Evolutionary conservation across 2,329 filamentous ascomycete genomes (phyloP), one percentile per base, ranked within the genome.

Genomic region (Arthrinium puccinioides): DNA sequence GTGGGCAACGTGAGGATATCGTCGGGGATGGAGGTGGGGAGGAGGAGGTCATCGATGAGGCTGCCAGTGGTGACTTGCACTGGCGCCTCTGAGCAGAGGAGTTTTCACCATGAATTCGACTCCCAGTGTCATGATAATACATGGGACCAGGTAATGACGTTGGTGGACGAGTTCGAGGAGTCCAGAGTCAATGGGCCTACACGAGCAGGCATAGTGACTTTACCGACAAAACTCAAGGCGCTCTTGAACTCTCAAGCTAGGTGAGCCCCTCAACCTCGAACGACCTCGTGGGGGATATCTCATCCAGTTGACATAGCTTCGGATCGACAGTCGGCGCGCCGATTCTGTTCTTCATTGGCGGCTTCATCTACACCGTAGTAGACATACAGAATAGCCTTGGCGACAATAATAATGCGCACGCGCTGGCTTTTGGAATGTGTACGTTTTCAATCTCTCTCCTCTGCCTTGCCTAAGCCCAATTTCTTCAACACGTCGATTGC

Each of bases 401-500:
- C 4, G 55, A 57, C 21, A 53, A 57, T 24, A 54, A 57, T 24
- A 55, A 49, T 1, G 51, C 53, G 4, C 54, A 57, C 20, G 51
- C 54, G 5, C 38, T 59, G 13, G 55, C 53, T 4, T 57, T 57
- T 35, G 55, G 55, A n/a, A 49, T 57, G 43, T 59, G 55, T 59
- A 44, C 48, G 54, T 47, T 1, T 21, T 5, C 26, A 14, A 6
- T 25, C 6, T 25, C 10, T 15, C 18, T 10, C 28, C 28, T 31
- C 9, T 10, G 4, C 28, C 28, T 9, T 15, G 10, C 28, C 28
- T 6, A 13, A 20, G 1, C 2, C 10, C 6, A 5, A 28, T 6
- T 23, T 10, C 11, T 15, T 14, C 10, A 14, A 6, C 6, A 13
- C 20, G 10, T 14, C 15, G 6, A 29, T 19, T 19, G n/a, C 10